Conservation (phyloP, 768 basidiomycete genomes). For the Saitozyma podzolica region DNA sequence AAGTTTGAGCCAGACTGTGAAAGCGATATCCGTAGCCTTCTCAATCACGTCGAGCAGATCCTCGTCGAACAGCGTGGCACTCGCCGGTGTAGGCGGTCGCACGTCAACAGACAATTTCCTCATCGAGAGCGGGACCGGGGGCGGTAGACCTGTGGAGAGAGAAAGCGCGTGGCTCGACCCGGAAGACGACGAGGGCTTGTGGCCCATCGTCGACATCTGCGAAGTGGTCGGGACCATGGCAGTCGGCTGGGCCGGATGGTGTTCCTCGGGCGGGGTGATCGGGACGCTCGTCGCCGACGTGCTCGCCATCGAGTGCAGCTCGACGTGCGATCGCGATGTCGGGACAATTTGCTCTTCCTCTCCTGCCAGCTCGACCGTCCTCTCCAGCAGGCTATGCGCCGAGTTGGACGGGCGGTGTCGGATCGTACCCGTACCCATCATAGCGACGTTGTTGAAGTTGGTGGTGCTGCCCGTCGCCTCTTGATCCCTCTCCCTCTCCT, state of each 20-base stretch:
- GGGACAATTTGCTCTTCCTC: conserved; percentile 20
- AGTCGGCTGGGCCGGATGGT: conserved; percentile 16
- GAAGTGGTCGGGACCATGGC: conserved; percentile 43
- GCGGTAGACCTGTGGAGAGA: conserved; percentile 14
- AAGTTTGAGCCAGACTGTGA: conserved; percentile 77
- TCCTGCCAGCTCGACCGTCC: conserved; percentile 25
- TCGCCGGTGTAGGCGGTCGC: conserved; percentile 55
- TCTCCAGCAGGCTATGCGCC: conserved; percentile 16
- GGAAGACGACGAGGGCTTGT: conserved; percentile 51
- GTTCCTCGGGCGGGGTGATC: conserved; percentile 23
- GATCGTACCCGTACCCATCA: neutral
- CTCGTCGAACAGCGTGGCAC: conserved; percentile 70
- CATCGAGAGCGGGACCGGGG: neutral
- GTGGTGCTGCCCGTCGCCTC: no score
- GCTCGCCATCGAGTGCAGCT: conserved; percentile 14
- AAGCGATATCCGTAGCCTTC: conserved; percentile 73
- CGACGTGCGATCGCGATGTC: conserved; percentile 8
- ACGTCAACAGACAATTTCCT: conserved; percentile 51
- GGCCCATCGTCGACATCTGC: conserved; percentile 44
- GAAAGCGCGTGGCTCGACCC: conserved; percentile 54
- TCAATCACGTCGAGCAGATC: conserved; percentile 78
- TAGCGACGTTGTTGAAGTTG: no score
- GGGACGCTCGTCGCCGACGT: conserved; percentile 16
- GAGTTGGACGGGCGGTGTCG: conserved; percentile 34
- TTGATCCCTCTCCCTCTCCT: conserved; percentile 12